Percentiles rank a stretch among this genome's conserved stretches.
Evolutionary conservation across 129 eudicot species (phyloP).

Genomic region (Tanacetum coccineum): DNA sequence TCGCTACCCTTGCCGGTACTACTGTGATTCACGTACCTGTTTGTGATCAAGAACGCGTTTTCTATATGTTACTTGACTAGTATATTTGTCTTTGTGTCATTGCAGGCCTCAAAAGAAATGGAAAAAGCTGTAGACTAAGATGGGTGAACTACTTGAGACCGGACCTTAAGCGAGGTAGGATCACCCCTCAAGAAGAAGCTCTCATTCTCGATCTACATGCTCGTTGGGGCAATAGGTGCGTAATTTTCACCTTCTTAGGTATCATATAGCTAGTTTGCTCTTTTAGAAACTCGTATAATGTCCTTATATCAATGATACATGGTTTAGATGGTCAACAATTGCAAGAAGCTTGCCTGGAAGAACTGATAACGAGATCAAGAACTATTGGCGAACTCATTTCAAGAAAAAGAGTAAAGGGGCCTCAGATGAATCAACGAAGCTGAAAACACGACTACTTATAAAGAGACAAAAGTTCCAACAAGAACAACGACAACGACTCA

Average conservation of each 20-base stretch:
- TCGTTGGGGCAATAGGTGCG: conserved; percentile 86
- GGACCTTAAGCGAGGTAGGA: conserved; percentile 81
- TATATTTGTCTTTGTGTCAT: not conserved
- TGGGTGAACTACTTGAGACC: conserved; percentile 97
- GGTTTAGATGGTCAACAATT: conserved; percentile 81
- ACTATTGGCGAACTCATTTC: conserved; percentile 91
- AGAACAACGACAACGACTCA: conserved; percentile 44
- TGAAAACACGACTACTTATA: conserved; percentile 43
- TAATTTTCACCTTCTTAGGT: too few relatives aligned
- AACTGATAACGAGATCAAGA: conserved; percentile 83
- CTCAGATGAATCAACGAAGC: conserved; percentile 36
- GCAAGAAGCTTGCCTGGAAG: conserved; percentile 86
- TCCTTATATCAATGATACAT: not conserved
- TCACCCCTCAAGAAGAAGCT: conserved; percentile 75
- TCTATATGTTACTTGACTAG: not conserved
- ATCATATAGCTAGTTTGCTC: too few relatives aligned
- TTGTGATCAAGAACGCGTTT: not conserved
- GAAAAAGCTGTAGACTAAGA: conserved; percentile 86
- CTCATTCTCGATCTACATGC: conserved; percentile 77
- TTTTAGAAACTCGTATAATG: not conserved
- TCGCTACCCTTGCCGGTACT: conserved; percentile 67
- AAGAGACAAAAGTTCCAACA: conserved; percentile 71
- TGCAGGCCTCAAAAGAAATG: conserved; percentile 80
- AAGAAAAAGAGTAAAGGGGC: conserved; percentile 50
- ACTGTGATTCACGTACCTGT: not conserved